A percentile compares a stretch with the other conserved stretches of the same genome.
Conservation (phyloP, 805 yeast genomes). For the Yarrowia yakushimensis region DNA sequence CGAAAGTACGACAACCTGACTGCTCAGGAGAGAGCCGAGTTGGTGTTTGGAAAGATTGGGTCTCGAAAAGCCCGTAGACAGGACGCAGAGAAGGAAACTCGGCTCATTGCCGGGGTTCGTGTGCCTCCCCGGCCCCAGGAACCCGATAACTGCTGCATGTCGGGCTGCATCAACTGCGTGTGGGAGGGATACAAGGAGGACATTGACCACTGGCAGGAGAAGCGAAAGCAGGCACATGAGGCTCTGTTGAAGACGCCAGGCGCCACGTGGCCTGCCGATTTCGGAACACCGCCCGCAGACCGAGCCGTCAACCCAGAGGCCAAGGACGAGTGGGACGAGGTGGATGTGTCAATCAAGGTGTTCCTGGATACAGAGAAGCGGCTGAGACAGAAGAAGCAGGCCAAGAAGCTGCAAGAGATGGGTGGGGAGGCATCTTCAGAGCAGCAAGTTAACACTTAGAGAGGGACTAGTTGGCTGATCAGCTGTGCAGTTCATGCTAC, state of each 20-base stretch:
- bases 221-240: conserved; percentile 58
- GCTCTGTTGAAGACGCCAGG: conserved; percentile 40
- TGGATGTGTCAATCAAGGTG: conserved; percentile 73
- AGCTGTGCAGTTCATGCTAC: too few relatives aligned
- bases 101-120: conserved; percentile 55
- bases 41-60: conserved; percentile 39
- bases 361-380: conserved; percentile 80
- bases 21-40: conserved; percentile 28
- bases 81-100: conserved; percentile 37
- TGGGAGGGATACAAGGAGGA: conserved; percentile 94
- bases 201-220: conserved; percentile 69
- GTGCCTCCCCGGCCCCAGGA: conserved; percentile 85
- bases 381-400: conserved; percentile 44
- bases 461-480: too few relatives aligned
- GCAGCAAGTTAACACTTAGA: background rate
- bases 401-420: conserved; percentile 12
- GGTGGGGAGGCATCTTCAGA: background rate
- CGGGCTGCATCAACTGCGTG: conserved; percentile 94
- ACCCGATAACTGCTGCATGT: conserved; percentile 96
- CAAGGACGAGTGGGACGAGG: conserved; percentile 52
- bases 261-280: conserved; percentile 61
- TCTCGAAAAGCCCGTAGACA: conserved; percentile 35
- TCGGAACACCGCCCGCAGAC: conserved; percentile 50
- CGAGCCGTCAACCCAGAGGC: conserved; percentile 13
- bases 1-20: conserved; percentile 17